Evolutionary conservation across 2,329 filamentous ascomycete species (phyloP).

Genomic region (Magnaporthiopsis poae): DNA sequence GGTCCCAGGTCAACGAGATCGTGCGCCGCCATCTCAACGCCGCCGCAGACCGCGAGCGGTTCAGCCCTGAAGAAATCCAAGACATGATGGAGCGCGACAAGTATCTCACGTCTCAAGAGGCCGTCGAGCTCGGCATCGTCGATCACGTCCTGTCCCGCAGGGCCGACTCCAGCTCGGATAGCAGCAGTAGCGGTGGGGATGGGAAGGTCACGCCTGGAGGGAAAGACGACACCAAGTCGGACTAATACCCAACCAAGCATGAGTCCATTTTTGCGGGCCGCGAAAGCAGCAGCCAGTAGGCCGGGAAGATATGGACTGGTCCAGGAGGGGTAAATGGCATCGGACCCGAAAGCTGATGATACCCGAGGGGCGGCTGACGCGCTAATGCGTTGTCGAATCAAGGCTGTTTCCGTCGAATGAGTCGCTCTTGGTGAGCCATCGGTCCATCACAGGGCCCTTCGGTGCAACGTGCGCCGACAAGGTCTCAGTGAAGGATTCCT

Average conservation of each 20-base stretch:
- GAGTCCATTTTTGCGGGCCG: neutral
- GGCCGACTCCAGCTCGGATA: constrained; percentile 17
- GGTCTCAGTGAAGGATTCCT: neutral
- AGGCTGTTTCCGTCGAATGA: neutral
- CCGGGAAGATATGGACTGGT: neutral
- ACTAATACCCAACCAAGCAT: neutral
- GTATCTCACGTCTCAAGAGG: constrained; percentile 82
- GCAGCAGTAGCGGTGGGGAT: constrained; percentile 23
- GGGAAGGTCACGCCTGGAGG: constrained; percentile 15
- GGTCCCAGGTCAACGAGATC: constrained; percentile 79
- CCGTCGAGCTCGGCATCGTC: constrained; percentile 79
- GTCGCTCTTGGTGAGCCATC: neutral
- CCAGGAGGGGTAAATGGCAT: neutral
- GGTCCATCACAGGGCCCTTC: neutral
- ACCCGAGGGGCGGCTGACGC: neutral
- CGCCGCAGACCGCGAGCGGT: constrained; percentile 62
- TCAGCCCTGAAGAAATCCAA: constrained; percentile 73
- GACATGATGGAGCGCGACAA: constrained; percentile 95
- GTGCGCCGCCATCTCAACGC: constrained; percentile 79
- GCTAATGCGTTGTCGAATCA: too few relatives aligned
- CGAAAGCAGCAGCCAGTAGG: neutral
- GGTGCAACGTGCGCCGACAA: too few relatives aligned
- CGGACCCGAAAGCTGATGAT: neutral
- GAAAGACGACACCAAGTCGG: neutral
- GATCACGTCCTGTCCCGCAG: constrained; percentile 74